Evolutionary conservation across 2,329 filamentous ascomycete species (phyloP).

Genomic region (Trichoderma citrinoviride): DNA sequence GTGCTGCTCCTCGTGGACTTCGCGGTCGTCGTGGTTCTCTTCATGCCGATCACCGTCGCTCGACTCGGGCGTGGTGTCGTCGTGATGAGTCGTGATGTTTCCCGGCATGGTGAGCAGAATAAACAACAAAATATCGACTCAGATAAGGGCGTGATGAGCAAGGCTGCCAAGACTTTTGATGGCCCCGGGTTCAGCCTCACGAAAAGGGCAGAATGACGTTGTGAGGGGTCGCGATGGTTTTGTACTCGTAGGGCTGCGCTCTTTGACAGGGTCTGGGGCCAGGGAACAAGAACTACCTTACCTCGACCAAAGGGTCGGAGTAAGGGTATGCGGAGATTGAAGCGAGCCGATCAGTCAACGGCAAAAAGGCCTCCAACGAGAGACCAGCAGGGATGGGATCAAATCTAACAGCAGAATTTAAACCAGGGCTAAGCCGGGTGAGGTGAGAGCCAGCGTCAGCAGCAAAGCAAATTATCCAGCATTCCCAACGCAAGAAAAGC

Average conservation of each 20-base stretch:
- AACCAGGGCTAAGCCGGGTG: neutral
- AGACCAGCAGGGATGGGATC: neutral
- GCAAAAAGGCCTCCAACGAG: neutral
- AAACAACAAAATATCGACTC: neutral
- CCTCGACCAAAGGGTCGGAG: too few species aligned
- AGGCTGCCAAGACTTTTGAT: constrained; percentile 17
- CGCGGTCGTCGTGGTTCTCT: constrained; percentile 27
- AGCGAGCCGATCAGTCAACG: neutral
- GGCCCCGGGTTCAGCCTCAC: constrained; percentile 4
- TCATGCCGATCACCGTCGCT: constrained; percentile 8
- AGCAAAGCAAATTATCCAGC: neutral
- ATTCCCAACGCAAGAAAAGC: neutral
- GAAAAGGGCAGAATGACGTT: constrained; percentile 3
- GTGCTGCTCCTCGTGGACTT: neutral
- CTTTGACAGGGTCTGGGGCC: too few species aligned
- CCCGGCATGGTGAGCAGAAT: neutral
- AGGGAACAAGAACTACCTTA: too few species aligned
- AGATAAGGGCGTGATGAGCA: neutral
- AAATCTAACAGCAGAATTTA: neutral
- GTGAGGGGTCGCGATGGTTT: constrained; percentile 17
- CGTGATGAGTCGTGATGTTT: constrained; percentile 9
- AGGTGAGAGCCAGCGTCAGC: neutral
- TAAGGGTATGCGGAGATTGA: too few species aligned
- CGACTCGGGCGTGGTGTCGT: constrained; percentile 12
- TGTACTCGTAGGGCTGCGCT: neutral